Evolutionary conservation across 495 filamentous ascomycete species (phyloP), one percentile per base, ranked within the genome.

Genomic region (Xylaria acuta): DNA sequence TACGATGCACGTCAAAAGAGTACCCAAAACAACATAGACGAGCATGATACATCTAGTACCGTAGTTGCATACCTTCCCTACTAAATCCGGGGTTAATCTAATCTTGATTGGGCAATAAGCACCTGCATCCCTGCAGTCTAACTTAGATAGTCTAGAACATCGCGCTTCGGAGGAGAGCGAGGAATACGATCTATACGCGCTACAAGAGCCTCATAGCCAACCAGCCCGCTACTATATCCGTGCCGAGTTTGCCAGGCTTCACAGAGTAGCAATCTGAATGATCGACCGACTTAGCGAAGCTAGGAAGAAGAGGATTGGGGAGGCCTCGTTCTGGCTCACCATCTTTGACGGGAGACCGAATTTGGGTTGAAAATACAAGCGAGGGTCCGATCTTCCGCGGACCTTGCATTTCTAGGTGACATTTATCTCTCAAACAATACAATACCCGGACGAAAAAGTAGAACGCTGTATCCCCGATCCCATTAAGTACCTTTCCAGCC

Each of bases 151-250:
- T 12, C 40, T 25, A 47, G 40, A 64, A 9, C 40, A 14, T 64
- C 3, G 25, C 40, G 25, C 40, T 49, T 67, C 32, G 30, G 45
- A 51, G 43, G 64, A 67, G 45, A 67, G 64, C 64, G 64, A 66
- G 41, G 27, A 51, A 66, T 53, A 67, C 47, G 47, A 41, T 67
- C 47, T 67, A 67, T 54, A 54, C 64, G 47, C 5, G 12, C 12
- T 18, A 5, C 12, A n/a, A 40, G 47, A 56, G 47, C 64, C 34
- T 67, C 47, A 41, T 43, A 20, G 6, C 25, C 14, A 65, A 36
- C 5, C 20, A 64, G 12, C 22, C 8, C 38, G 6, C 56, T n/a
- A n/a, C n/a, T 60, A 38, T 60, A 38, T 38, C 2, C 8, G 32
- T 22, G 4, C 6, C 34, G 58, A 22, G 58, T 38, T 60, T 38